Evolutionary conservation across 179 eudicot genomes (phyloP), one percentile per base, ranked within the genome.

Genomic region (Silene noctiflora): DNA sequence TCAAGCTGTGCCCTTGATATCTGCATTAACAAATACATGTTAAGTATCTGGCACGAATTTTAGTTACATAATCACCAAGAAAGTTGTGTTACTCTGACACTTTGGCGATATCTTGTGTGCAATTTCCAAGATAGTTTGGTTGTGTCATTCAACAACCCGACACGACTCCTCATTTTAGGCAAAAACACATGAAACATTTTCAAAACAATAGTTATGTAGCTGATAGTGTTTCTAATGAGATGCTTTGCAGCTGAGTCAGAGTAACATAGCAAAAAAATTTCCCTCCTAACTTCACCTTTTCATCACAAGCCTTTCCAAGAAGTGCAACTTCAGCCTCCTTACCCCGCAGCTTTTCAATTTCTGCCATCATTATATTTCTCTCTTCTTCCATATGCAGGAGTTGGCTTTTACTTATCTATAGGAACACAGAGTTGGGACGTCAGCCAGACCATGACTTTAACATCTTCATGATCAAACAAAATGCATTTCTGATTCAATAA

Each of bases 1-100:
- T 91, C 89, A 71, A 78, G 78, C 59, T 87, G 84, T 51, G 87
- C 85, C 71, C 75, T 74, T 70, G 74, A 67, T 42, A 85, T 67
- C 95, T 92, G 87, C 73, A 64, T 77, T 80, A 39, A 75, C n/a
- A 78, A 19, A 13, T 19, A 59, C 60, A 53, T 39, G 42, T 31
- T 71, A 71, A 42, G 64, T 27, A 75, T 24, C 59, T 39, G 29
- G 58, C 24, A 22, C 8, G 62, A n/a, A 51, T 46, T 13, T 31
- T 27, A 5, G 44, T 33, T 51, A 21, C 4, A 33, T 4, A 7
- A 62, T 31, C 31, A 21, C 31, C 79, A 71, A 75, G 10, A 22
- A 77, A 67, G 1, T 33, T 33, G 39, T 33, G 55, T 48, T 10
- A 46, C 53, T 46, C 14, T 10, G 17, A 9, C 55, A 48, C 58